phyloP scores from a whole-genome alignment of 2,329 filamentous ascomycete species.

The Penicillium sp. region DNA sequence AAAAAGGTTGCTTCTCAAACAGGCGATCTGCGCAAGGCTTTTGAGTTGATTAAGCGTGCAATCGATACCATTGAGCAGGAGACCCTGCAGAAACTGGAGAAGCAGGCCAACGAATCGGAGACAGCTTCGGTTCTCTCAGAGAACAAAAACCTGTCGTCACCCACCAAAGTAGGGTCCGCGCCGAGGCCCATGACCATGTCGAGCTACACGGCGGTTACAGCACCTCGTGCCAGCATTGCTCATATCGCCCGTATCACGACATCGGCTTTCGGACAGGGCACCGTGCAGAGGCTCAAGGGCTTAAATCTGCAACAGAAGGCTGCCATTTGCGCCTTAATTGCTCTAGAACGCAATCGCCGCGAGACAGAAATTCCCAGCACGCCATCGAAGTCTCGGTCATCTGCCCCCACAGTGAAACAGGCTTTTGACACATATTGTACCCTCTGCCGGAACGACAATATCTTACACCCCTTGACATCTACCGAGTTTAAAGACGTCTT shows the following conservation, averaged over 20 bases:
- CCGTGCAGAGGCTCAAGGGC: slow-evolving; percentile 72
- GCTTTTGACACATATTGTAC: slow-evolving; percentile 77
- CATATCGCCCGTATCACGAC: slow-evolving; percentile 91
- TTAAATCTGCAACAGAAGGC: slow-evolving; percentile 97
- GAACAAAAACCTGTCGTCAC: slow-evolving; percentile 65
- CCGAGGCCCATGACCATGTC: slow-evolving; percentile 41
- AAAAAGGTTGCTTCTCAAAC: slow-evolving; percentile 93
- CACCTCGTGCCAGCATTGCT: slow-evolving; percentile 79
- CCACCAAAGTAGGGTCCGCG: slow-evolving; percentile 34
- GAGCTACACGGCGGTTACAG: slow-evolving; percentile 65
- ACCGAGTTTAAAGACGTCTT: slow-evolving; percentile 94
- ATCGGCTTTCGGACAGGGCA: slow-evolving; percentile 82
- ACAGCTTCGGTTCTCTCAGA: slow-evolving; percentile 72
- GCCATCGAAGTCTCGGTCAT: slow-evolving; percentile 54
- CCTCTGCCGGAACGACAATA: slow-evolving; percentile 79
- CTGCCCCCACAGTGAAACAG: slow-evolving; percentile 73
- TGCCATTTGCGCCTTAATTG: slow-evolving; percentile 79
- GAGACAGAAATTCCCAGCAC: slow-evolving; percentile 44
- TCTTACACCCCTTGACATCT: slow-evolving; percentile 79
- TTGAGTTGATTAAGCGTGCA: slow-evolving; percentile 84
- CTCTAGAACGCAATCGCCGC: slow-evolving; percentile 67
- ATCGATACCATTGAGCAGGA: slow-evolving; percentile 86
- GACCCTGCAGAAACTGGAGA: slow-evolving; percentile 66
- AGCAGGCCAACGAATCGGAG: slow-evolving; percentile 49
- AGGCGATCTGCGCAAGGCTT: slow-evolving; percentile 88